Base-by-base conservation (phyloP, 2,329 filamentous ascomycete species). In the Chrysoporthe deuterocubensis region DNA sequence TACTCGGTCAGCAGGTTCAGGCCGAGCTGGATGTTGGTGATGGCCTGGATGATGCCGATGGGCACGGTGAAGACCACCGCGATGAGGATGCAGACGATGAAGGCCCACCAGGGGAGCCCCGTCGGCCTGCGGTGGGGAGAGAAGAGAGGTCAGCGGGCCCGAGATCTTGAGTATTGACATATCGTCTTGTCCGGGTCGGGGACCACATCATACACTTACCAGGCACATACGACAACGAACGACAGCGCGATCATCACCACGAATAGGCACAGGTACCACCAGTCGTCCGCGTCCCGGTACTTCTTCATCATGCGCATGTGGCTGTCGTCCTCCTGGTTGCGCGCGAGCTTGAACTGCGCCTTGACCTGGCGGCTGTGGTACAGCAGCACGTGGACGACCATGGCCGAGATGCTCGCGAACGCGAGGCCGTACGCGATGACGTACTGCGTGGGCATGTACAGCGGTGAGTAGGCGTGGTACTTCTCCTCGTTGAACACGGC, bases 1-100 rank as follows among this genome's bases (percentile, higher is more conserved):
- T 90, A 91, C 75, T 92, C 90, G n/a, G 89, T 90, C 68, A 92
- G 78, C 21, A 93, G 89, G 72, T 92, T 92, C 32, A 92, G 81
- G 4, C 89, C 89, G 4, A 92, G 81, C 74, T 89, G 86, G 63
- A 86, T 85, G 75, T 89, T 88, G 54, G 87, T 87, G 66, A 88
- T 84, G 66, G 85, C 87, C 74, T 89, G 86, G 59, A 89, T 82
- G 71, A 90, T 84, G 62, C 87, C 87, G 65, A 88, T 85, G 11
- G 87, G 87, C 34, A 89, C 82, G 63, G 87, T 81, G 84, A 87
- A 89, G 44, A 89, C 73, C 46, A 88, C 75, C 2, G 86, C 85
- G 37, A 89, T 82, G 43, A 86, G 71, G 50, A 89, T 82, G 75
- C 86, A 88, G 65, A 89, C 78, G 62, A 88, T 73, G 65, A 83